These are phyloP conservation scores for Globisporangium orthogonon DNA, from an alignment of 352 stramenopile genomes.

Conservation along the genomic window DNA sequence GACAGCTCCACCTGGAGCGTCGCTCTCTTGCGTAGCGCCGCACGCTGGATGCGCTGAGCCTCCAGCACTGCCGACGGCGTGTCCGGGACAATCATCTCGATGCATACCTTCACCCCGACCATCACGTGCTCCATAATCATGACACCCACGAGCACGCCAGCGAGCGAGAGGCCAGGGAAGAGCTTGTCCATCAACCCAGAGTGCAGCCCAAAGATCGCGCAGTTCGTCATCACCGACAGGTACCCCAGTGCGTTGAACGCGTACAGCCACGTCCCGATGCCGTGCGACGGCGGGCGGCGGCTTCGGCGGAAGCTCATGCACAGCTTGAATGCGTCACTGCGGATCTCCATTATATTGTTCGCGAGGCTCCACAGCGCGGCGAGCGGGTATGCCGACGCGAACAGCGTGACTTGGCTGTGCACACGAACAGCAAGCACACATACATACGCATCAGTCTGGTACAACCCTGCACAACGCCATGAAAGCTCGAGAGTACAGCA, in stretches of 20 bases:
- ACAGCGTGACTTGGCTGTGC: conserved; percentile 90
- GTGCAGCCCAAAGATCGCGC: conserved; percentile 90
- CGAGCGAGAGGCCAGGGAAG: conserved; percentile 59
- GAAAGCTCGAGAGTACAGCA: neutral
- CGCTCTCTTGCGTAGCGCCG: conserved; percentile 63
- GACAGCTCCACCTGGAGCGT: conserved; percentile 67
- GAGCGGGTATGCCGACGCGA: conserved; percentile 91
- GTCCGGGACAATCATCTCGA: conserved; percentile 77
- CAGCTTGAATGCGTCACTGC: conserved; percentile 94
- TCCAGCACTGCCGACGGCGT: conserved; percentile 50
- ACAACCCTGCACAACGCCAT: neutral
- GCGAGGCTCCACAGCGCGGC: conserved; percentile 89
- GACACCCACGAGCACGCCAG: conserved; percentile 44
- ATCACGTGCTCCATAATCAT: conserved; percentile 75
- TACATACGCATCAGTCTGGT: neutral
- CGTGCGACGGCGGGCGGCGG: conserved; percentile 50
- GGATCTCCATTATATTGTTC: conserved; percentile 95
- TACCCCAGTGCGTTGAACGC: conserved; percentile 89
- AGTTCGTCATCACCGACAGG: conserved; percentile 92
- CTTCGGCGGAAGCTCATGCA: conserved; percentile 77
- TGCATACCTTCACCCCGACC: conserved; percentile 67
- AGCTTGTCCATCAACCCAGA: conserved; percentile 73
- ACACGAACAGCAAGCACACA: conserved; percentile 15
- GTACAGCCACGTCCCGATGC: conserved; percentile 92
- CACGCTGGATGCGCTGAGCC: conserved; percentile 59